A percentile compares a stretch with the other conserved stretches of the same genome.
These are phyloP conservation scores for Pycnococcus provasolii DNA, from an alignment of 139 green algal species.

Conservation along the genomic window DNA sequence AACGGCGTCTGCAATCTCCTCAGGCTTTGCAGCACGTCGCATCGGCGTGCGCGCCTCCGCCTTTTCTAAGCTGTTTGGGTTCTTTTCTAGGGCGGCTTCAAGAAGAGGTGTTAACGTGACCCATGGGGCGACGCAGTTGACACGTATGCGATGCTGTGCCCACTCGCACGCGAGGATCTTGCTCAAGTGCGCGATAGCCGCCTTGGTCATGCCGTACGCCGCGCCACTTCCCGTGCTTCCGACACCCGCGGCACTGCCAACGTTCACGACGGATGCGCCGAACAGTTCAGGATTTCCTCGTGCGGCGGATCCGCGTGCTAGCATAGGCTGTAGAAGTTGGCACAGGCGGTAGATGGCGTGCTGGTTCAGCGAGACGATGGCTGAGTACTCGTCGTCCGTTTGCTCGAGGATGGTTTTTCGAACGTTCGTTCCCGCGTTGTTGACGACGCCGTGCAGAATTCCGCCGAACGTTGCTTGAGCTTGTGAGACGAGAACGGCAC, in stretches of 20 bases:
- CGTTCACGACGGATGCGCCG: slow-evolving; percentile 7
- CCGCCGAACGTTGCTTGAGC: background rate
- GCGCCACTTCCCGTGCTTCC: slow-evolving; percentile 6
- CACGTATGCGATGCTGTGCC: slow-evolving; percentile 2
- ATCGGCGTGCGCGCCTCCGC: slow-evolving; percentile 6
- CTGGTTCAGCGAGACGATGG: slow-evolving; percentile 15
- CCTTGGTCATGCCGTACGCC: slow-evolving; percentile 17
- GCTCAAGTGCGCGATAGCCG: slow-evolving; percentile 10
- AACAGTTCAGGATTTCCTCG: background rate
- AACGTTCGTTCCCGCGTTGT: slow-evolving; percentile 22
- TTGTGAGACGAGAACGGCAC: background rate
- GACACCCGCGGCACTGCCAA: background rate
- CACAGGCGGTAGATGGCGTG: slow-evolving; percentile 7
- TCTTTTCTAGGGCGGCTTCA: background rate
- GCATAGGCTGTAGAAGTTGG: background rate
- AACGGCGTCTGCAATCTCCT: slow-evolving; percentile 13
- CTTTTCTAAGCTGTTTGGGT: background rate
- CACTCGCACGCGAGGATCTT: slow-evolving; percentile 25
- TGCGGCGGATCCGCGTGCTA: background rate
- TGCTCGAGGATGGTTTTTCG: background rate
- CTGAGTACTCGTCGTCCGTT: slow-evolving; percentile 3
- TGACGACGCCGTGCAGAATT: slow-evolving; percentile 9
- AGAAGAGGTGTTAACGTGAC: slow-evolving; percentile 16
- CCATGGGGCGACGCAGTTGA: slow-evolving; percentile 26
- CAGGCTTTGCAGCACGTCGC: background rate